Conservation (phyloP, 1,139 yeast genomes). For the Yamadazyma mexicana region DNA sequence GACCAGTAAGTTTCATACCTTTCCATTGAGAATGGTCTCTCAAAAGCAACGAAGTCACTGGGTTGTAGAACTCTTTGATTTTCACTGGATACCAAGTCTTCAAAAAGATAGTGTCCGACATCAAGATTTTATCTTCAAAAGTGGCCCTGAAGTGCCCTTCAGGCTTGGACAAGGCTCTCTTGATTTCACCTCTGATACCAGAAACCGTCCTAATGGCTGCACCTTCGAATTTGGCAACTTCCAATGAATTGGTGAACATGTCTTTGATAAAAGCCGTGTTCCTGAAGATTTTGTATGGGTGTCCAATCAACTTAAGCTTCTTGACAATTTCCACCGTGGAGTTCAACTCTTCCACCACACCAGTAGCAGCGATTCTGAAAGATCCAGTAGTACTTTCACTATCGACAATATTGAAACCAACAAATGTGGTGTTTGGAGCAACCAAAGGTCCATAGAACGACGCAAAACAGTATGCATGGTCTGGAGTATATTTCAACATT, state of each 20-base stretch:
- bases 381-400: constrained; percentile 82
- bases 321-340: constrained; percentile 90
- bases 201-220: constrained; percentile 95
- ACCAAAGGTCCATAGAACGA: constrained; percentile 96
- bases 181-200: constrained; percentile 96
- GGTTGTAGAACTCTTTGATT: constrained; percentile 89
- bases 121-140: constrained; percentile 89
- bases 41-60: constrained; percentile 86
- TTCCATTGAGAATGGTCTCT: constrained; percentile 82
- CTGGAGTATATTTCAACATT: constrained; percentile 98
- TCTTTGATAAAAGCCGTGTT: constrained; percentile 97
- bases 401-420: constrained; percentile 90
- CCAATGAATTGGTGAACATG: constrained; percentile 90
- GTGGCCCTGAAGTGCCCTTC: constrained; percentile 99
- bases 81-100: constrained; percentile 97
- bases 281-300: constrained; percentile 89
- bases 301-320: constrained; percentile 91
- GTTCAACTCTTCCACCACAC: constrained; percentile 91
- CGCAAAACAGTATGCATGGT: constrained; percentile 95
- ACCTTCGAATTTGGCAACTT: constrained; percentile 97
- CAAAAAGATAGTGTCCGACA: constrained; percentile 86
- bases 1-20: constrained; percentile 95
- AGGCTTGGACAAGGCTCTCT: constrained; percentile 89
- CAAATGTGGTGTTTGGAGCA: constrained; percentile 96
- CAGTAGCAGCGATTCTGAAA: constrained; percentile 97